Percentiles rank a stretch among this genome's conserved stretches.
Conservation (phyloP, 2,329 filamentous ascomycete species). For the Trichoderma harzianum region DNA sequence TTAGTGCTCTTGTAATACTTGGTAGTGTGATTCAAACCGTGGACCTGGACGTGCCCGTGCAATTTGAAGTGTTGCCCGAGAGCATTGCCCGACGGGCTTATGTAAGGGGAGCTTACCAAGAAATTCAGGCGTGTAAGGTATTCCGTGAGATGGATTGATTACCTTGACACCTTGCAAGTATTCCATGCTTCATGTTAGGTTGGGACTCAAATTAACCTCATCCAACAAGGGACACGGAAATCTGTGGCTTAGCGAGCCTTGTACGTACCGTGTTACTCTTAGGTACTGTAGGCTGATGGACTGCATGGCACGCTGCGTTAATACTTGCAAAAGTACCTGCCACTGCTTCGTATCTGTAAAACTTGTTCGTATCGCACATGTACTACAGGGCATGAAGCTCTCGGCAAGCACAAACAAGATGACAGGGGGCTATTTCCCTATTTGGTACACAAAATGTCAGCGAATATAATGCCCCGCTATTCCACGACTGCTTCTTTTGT, state of each 20-base stretch:
- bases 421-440: not conserved
- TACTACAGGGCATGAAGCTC: not conserved
- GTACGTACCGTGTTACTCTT: not conserved
- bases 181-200: not conserved
- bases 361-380: not conserved
- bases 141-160: not conserved
- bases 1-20: slow-evolving; percentile 1
- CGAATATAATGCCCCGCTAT: not conserved
- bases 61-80: not conserved
- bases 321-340: not conserved
- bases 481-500: not conserved
- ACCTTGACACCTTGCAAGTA: not conserved
- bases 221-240: not conserved
- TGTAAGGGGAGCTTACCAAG: not conserved
- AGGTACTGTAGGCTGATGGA: not conserved
- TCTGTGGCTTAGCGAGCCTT: not conserved
- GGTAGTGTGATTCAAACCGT: not conserved
- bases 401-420: not conserved
- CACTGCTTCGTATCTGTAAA: not conserved
- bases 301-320: not conserved
- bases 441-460: not conserved
- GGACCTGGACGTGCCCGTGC: not conserved
- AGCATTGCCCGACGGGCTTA: not conserved
- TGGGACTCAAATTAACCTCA: slow-evolving; percentile 1
- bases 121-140: not conserved